A percentile compares a stretch with the other conserved stretches of the same genome.
These are phyloP conservation scores for Dichomitus squalens DNA, from an alignment of 1,284 basidiomycete species.

Conservation along the genomic window DNA sequence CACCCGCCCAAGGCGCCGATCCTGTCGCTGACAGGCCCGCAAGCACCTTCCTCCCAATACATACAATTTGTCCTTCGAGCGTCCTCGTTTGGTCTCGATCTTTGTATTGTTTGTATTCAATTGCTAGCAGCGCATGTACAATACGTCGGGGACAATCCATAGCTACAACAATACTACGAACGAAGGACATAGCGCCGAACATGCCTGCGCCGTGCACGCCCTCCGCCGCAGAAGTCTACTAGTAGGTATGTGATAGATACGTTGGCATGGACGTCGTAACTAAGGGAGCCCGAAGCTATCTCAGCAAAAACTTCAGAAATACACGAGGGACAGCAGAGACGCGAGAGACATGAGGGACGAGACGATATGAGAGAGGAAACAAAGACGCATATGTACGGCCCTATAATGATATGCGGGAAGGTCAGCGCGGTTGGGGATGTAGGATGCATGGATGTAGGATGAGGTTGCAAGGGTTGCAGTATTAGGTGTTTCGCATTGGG, in stretches of 20 bases:
- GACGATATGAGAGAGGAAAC: background rate
- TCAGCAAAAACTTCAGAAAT: background rate
- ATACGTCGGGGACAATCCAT: background rate
- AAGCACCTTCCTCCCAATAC: too few species aligned
- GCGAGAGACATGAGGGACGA: background rate
- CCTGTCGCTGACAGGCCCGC: background rate
- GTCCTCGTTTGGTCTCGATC: too few species aligned
- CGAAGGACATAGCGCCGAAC: background rate
- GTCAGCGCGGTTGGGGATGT: background rate
- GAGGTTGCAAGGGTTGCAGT: too few species aligned
- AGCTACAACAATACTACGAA: constrained; percentile 20
- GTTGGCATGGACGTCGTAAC: background rate
- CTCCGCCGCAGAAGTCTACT: background rate
- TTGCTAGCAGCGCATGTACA: constrained; percentile 17
- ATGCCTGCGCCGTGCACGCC: too few species aligned
- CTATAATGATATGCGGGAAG: constrained; percentile 9
- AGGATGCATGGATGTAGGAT: background rate
- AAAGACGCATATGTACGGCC: constrained; percentile 10
- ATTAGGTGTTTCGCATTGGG: too few species aligned
- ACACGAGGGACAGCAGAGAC: background rate
- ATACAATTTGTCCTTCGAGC: too few species aligned
- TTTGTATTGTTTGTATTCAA: background rate
- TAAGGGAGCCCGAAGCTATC: background rate
- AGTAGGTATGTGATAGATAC: background rate
- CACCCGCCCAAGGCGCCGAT: background rate